A percentile compares a stretch with the other conserved stretches of the same genome.
phyloP scores from a whole-genome alignment of 78 protist genomes.

The Parvularia atlantis region DNA sequence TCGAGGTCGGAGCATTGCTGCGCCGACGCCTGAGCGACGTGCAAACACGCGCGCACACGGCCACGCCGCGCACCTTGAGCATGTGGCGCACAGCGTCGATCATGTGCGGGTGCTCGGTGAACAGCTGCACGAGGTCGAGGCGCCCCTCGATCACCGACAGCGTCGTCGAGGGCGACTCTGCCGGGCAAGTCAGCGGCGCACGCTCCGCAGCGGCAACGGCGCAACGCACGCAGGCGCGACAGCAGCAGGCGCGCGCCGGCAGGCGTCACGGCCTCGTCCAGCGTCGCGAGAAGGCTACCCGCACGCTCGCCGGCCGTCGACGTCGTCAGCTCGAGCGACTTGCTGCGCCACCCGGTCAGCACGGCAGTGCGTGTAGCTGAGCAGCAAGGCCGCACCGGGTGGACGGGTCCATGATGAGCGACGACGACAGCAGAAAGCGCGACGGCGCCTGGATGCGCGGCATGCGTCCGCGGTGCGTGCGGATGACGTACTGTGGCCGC shows the following conservation, averaged over 20 bases:
- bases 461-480: not conserved
- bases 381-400: too few relatives aligned
- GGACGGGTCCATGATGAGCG: not conserved
- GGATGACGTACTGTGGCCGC: too few relatives aligned
- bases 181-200: too few relatives aligned
- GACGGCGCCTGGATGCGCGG: not conserved
- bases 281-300: not conserved
- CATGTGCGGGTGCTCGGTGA: too few relatives aligned
- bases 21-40: too few relatives aligned
- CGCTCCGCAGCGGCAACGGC: not conserved
- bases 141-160: not conserved
- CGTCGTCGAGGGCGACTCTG: not conserved
- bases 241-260: not conserved
- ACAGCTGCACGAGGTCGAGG: too few relatives aligned
- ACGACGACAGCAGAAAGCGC: not conserved
- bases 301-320: not conserved
- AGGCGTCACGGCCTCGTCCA: not conserved
- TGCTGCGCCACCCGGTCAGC: too few relatives aligned
- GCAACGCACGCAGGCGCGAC: not conserved
- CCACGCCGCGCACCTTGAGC: too few relatives aligned
- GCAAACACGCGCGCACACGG: too few relatives aligned
- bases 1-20: too few relatives aligned
- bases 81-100: too few relatives aligned
- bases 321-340: not conserved
- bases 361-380: too few relatives aligned